Base-by-base conservation (phyloP, 2,329 filamentous ascomycete genomes). In the Clonostachys byssicola region DNA sequence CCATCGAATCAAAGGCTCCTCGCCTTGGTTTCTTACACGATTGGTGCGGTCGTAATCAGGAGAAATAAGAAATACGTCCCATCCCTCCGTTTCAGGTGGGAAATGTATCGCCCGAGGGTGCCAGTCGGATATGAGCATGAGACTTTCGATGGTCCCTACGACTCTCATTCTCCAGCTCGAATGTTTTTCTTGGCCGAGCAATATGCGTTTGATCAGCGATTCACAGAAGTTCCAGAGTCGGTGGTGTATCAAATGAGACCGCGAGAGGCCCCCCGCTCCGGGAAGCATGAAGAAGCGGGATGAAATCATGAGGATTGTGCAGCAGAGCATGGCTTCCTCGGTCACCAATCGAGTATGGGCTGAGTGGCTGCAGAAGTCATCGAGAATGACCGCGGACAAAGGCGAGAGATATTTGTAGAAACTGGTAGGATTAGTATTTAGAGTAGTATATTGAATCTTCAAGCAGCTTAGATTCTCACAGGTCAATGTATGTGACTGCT, bases 71-170 rank as follows among this genome's bases (percentile, higher is more conserved):
- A 50, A 39, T 1, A 47, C 49, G 30, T 58, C 56, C 54, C 54
- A 57, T 5, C 55, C 56, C 6, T 58, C 54, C 1, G 56, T 56
- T 7, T 57, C 55, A 0, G 54, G 54, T 18, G 56, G 56, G 2
- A 58, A 51, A 30, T 58, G 50, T 1, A 56, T 6, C 4, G 56
- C 47, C 1, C 54, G 49, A 5, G 56, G 56, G 9, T 55, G 53
- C 56, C 56, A 58, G 12, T 58, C 54, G 1, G 56, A 55, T 36
- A 58, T 53, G 10, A 58, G 39, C 13, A 58, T 44, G 1, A 58
- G 44, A 5, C 49, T 50, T 18, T 58, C 56, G 6, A 58, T 49
- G 2, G 56, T 50, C 3, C 54, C 56, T 4, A 54, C 42, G 0
- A 45, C 48, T n/a, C 56, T 51, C 16, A 52, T 58, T 17, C 51